phyloP scores from a whole-genome alignment of 352 stramenopile species.

The Pythium myriotylum region DNA sequence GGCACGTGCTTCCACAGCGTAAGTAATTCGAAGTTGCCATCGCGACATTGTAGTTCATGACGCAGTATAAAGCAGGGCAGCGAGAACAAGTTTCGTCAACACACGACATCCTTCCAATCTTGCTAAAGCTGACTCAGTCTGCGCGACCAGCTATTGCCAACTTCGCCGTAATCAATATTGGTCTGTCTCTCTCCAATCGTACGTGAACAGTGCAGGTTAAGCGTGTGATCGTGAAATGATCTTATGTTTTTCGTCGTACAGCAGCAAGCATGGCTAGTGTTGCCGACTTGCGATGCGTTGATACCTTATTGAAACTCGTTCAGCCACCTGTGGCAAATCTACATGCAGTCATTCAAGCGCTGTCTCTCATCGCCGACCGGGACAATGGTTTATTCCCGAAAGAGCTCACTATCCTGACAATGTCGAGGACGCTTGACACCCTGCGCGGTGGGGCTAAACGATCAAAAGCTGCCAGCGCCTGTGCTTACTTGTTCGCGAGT shows the following conservation, averaged over 20 bases:
- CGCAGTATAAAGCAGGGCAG: too few relatives aligned
- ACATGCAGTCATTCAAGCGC: slow-evolving; percentile 51
- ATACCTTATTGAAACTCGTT: slow-evolving; percentile 57
- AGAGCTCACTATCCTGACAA: slow-evolving; percentile 38
- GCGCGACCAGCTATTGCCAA: slow-evolving; percentile 42
- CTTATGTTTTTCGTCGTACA: slow-evolving; percentile 24
- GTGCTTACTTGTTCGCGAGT: slow-evolving; percentile 62
- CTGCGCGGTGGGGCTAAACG: slow-evolving; percentile 65
- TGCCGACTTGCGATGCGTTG: slow-evolving; percentile 50
- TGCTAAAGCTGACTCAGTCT: slow-evolving; percentile 50
- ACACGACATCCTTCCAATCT: slow-evolving; percentile 40
- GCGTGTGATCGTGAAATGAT: too few relatives aligned
- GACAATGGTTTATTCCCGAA: slow-evolving; percentile 54
- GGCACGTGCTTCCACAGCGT: slow-evolving; percentile 54
- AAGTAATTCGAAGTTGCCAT: neutral
- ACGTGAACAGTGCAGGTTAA: neutral
- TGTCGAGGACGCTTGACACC: slow-evolving; percentile 58
- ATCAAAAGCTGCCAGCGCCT: slow-evolving; percentile 51
- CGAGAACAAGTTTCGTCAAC: neutral
- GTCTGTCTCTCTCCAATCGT: slow-evolving; percentile 61
- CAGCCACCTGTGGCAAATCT: slow-evolving; percentile 43
- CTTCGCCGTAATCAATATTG: slow-evolving; percentile 55
- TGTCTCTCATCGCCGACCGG: slow-evolving; percentile 64
- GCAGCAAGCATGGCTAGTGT: slow-evolving; percentile 62
- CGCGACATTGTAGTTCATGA: too few relatives aligned